A percentile compares a stretch with the other conserved stretches of the same genome.
Conservation (phyloP, 2,329 filamentous ascomycete genomes). For the Nemania abortiva region DNA sequence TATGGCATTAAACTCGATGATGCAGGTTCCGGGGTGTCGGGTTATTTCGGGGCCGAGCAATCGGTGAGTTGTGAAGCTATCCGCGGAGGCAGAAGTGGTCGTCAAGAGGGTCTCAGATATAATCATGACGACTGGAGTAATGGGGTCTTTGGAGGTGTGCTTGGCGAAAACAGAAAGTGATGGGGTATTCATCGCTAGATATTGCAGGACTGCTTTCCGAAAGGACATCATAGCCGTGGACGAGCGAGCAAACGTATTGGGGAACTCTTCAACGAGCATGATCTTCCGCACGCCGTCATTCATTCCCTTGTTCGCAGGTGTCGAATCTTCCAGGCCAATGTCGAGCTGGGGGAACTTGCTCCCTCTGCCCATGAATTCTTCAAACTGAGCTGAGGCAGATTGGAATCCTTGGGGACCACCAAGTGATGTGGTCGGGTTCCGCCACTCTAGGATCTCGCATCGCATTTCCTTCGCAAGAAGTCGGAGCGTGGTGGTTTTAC, state of each 20-base stretch:
- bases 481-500: constrained; percentile 89
- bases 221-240: constrained; percentile 77
- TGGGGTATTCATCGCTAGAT: constrained; percentile 75
- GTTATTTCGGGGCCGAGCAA: constrained; percentile 88
- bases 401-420: constrained; percentile 71
- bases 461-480: constrained; percentile 82
- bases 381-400: constrained; percentile 84
- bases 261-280: constrained; percentile 85
- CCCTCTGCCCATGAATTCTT: constrained; percentile 88
- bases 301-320: constrained; percentile 30
- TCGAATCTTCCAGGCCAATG: constrained; percentile 48
- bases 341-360: constrained; percentile 83
- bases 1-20: constrained; percentile 94
- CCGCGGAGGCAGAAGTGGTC: constrained; percentile 84
- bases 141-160: constrained; percentile 58
- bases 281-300: constrained; percentile 60
- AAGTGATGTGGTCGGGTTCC: constrained; percentile 76
- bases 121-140: constrained; percentile 85
- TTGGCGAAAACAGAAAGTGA: constrained; percentile 62
- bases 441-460: constrained; percentile 88
- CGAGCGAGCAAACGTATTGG: constrained; percentile 76
- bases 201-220: constrained; percentile 79
- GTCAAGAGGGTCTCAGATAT: constrained; percentile 92
- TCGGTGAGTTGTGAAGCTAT: constrained; percentile 93
- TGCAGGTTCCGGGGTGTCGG: constrained; percentile 79